Evolutionary conservation across 108 stramenopile genomes (phyloP).

Genomic region (Fistulifera pelliculosa): DNA sequence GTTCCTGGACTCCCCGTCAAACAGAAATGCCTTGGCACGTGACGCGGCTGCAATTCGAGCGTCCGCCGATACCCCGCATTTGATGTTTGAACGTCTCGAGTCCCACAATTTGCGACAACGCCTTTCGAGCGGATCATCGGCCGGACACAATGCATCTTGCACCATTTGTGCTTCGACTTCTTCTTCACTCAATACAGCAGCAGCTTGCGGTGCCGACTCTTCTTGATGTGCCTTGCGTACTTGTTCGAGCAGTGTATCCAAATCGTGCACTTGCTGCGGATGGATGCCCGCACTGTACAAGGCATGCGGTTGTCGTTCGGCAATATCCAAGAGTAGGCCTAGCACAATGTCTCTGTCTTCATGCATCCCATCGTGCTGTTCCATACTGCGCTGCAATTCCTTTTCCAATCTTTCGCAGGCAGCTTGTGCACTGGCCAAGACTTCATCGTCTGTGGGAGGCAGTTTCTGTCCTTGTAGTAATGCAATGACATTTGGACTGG

Average conservation of each 20-base stretch:
- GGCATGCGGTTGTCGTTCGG: slow-evolving; percentile 65
- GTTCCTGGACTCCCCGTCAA: slow-evolving; percentile 89
- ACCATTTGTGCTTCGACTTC: slow-evolving; percentile 74
- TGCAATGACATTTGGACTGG: slow-evolving; percentile 69
- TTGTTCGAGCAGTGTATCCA: slow-evolving; percentile 68
- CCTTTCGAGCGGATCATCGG: slow-evolving; percentile 74
- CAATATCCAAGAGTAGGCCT: slow-evolving; percentile 63
- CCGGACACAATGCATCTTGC: slow-evolving; percentile 72
- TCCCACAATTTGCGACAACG: slow-evolving; percentile 57
- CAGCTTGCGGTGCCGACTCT: slow-evolving; percentile 42
- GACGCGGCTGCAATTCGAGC: slow-evolving; percentile 47
- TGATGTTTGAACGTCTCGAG: slow-evolving; percentile 72
- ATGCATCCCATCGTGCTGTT: slow-evolving; percentile 42
- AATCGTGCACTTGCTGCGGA: slow-evolving; percentile 48
- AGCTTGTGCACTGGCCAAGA: slow-evolving; percentile 56
- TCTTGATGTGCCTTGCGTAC: slow-evolving; percentile 24
- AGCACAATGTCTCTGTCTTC: slow-evolving; percentile 71
- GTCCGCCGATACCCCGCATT: slow-evolving; percentile 82
- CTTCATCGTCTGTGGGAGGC: slow-evolving; percentile 74
- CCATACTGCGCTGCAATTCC: slow-evolving; percentile 58
- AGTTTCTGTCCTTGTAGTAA: slow-evolving; percentile 71
- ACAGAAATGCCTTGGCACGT: slow-evolving; percentile 53
- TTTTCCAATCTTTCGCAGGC: slow-evolving; percentile 70
- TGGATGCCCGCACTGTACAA: slow-evolving; percentile 78
- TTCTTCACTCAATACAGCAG: slow-evolving; percentile 42